These are phyloP conservation scores for Citrus reticulata DNA, from an alignment of 345 rosid genomes.

Conservation along the genomic window DNA sequence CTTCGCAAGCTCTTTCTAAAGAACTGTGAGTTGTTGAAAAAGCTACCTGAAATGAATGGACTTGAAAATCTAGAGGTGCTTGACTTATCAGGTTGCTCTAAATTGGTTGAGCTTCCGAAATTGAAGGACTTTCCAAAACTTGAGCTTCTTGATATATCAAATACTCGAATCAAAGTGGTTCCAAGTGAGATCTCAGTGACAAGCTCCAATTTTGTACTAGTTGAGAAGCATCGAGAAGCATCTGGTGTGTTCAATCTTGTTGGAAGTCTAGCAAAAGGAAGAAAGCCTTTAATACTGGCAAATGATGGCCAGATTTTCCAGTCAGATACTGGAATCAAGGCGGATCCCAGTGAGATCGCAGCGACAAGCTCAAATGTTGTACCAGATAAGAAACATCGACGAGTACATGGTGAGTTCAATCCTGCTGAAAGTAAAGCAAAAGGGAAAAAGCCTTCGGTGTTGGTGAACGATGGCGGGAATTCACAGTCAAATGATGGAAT, in stretches of 20 bases:
- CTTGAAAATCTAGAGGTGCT: conserved; percentile 21
- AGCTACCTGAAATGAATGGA: conserved; percentile 12
- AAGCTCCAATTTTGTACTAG: not conserved
- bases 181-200: conserved; percentile 9
- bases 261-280: not conserved
- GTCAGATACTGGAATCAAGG: conserved; percentile 16
- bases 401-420: conserved; percentile 14
- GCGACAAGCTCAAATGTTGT: conserved; percentile 1
- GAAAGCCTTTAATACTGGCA: not conserved
- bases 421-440: not conserved
- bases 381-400: not conserved
- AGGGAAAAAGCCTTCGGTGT: not conserved
- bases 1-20: conserved; percentile 25
- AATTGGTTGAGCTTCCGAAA: conserved; percentile 7
- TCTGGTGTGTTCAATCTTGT: conserved; percentile 9
- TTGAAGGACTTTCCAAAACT: conserved; percentile 14
- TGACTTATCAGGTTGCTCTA: conserved; percentile 15
- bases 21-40: conserved; percentile 14
- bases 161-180: conserved; percentile 17
- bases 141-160: conserved; percentile 32
- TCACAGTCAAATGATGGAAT: conserved; percentile 14
- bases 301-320: no score
- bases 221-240: conserved; percentile 1
- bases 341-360: conserved; percentile 8
- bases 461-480: no score